Base-by-base conservation (phyloP, 1,139 yeast species). In the Pichia sp. region DNA sequence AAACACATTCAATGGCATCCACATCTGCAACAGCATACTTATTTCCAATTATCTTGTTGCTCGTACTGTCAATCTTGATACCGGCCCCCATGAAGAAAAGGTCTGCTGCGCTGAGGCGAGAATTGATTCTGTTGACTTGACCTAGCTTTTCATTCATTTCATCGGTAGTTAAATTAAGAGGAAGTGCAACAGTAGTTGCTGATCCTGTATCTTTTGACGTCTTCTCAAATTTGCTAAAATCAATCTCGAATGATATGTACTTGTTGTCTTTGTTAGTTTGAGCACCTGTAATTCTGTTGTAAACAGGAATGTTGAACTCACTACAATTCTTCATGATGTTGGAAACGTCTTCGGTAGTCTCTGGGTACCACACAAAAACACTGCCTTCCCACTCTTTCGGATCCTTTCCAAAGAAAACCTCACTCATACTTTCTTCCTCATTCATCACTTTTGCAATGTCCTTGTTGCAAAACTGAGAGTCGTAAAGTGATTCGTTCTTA, bases 341-440 rank as follows among this genome's bases (percentile, higher is more conserved):
- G 1, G 53, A 32, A 5, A 52, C 47, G 31, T 53, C 50, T 12
- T 44, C 35, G 2, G 56, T 45, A 8, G 40, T 33, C 23, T 42
- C 40, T 2, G 57, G 57, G 27, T 41, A 43, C 29, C 51, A 32
- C 6, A 35, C 32, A 33, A 46, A 52, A 10, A 30, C 18, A 28
- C 41, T 46, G 14, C 27, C 35, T n/a, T 49, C 44, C 30, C 61
- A 47, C 3, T 62, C 56, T 27, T 57, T 47, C 4, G 69, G 45
- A 16, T 59, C 53, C 18, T 45, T 34, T 1, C 55, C 58, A 33
- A 63, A 63, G 33, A 65, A 58, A 6, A 67, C 49, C 24, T 74
- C 71, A 23, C 67, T 32, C 13, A 67, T 53, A 1, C 64, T 57
- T 3, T 69, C 75, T 1, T 63, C 50, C 3, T 52, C 46, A 48